A percentile compares a stretch with the other conserved stretches of the same genome.
Conservation (phyloP, 2,329 filamentous ascomycete genomes). For the Fusarium cyanostomum region DNA sequence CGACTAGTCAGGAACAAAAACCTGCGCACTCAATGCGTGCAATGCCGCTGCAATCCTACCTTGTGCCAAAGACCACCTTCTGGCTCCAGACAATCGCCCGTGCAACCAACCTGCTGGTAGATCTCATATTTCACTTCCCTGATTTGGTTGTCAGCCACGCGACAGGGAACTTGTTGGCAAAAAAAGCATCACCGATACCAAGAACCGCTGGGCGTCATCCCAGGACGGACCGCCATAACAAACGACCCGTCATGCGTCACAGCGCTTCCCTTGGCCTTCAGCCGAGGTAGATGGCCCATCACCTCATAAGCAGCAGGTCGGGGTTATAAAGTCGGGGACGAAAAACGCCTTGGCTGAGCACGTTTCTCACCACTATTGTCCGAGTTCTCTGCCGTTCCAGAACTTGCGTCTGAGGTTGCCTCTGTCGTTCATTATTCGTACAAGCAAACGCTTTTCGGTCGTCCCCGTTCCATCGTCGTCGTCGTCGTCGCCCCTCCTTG, state of each 20-base stretch:
- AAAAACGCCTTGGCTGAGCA: slow-evolving; percentile 28
- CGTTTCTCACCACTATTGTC: slow-evolving; percentile 2
- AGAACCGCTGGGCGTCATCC: slow-evolving; percentile 22
- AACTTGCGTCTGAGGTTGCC: background rate
- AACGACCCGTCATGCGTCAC: slow-evolving; percentile 24
- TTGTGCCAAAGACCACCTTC: slow-evolving; percentile 22
- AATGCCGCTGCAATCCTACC: slow-evolving; percentile 21
- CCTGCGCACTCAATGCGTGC: slow-evolving; percentile 26
- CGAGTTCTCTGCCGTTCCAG: background rate
- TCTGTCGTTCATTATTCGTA: background rate
- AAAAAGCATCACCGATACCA: background rate
- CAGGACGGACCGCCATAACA: background rate
- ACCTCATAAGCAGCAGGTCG: slow-evolving; percentile 21
- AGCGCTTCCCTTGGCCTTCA: slow-evolving; percentile 29
- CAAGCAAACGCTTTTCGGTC: background rate
- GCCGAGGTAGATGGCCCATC: slow-evolving; percentile 27
- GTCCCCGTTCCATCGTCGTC: background rate
- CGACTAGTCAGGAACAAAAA: slow-evolving; percentile 37
- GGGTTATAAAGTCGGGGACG: slow-evolving; percentile 4
- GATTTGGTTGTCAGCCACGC: slow-evolving; percentile 37
- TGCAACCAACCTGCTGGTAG: slow-evolving; percentile 19
- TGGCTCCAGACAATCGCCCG: slow-evolving; percentile 23
- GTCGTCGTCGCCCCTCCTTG: slow-evolving; percentile 24
- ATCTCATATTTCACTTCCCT: slow-evolving; percentile 35
- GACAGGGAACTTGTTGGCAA: slow-evolving; percentile 17